These are phyloP conservation scores for Aechmea fasciata DNA, from an alignment of 176 grass and related monocot species.

Conservation along the genomic window DNA sequence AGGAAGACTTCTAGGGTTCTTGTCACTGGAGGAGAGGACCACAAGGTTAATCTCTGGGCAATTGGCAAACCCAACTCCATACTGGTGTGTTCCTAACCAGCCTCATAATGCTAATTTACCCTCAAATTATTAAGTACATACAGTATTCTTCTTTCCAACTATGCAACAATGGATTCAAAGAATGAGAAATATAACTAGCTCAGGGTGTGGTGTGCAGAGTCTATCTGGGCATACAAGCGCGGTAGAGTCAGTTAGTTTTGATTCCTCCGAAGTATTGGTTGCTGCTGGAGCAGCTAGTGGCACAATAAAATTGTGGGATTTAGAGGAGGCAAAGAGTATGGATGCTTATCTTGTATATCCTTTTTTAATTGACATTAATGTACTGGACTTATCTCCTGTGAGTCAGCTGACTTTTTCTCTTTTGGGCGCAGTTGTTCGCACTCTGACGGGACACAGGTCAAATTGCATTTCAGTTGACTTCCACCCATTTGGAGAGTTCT, in stretches of 20 bases:
- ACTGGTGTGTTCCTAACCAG: constrained; percentile 35
- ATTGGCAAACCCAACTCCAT: constrained; percentile 97
- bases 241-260: constrained; percentile 83
- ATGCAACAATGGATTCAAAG: not conserved
- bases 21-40: constrained; percentile 87
- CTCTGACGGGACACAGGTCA: constrained; percentile 82
- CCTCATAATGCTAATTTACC: not conserved
- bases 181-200: not conserved
- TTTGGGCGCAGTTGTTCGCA: constrained; percentile 61
- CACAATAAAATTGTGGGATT: constrained; percentile 85
- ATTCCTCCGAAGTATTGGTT: constrained; percentile 78
- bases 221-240: constrained; percentile 87
- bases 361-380: not conserved
- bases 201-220: constrained; percentile 41
- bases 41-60: constrained; percentile 92
- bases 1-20: constrained; percentile 89
- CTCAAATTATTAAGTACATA: not conserved
- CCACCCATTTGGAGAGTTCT: constrained; percentile 96
- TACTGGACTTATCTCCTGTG: not conserved
- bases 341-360: constrained; percentile 7
- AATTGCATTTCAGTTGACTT: constrained; percentile 95
- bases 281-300: constrained; percentile 94
- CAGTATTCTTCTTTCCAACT: not conserved
- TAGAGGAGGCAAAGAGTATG: constrained; percentile 92
- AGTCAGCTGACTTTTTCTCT: constrained; percentile 19